phyloP scores from a whole-genome alignment of 2,329 filamentous ascomycete species.

The Karstenula rhodostoma region DNA sequence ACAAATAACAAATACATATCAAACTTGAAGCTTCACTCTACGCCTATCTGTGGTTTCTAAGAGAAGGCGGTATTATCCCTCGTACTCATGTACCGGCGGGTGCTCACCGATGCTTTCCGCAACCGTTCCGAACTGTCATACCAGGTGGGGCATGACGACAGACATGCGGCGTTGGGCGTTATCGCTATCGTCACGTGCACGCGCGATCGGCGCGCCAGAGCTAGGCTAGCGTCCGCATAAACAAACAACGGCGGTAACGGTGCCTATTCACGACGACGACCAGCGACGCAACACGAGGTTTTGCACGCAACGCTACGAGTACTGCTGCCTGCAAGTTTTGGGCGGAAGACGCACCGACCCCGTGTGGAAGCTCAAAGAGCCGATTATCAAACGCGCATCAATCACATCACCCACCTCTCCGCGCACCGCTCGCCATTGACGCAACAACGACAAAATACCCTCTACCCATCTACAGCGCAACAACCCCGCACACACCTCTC shows the following conservation, averaged over 20 bases:
- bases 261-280: neutral
- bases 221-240: conserved; percentile 24
- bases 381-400: too few relatives aligned
- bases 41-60: too few relatives aligned
- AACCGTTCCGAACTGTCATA: neutral
- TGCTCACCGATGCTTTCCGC: conserved; percentile 3
- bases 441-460: too few relatives aligned
- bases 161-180: neutral
- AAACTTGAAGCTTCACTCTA: too few relatives aligned
- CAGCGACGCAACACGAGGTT: conserved; percentile 14
- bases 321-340: too few relatives aligned
- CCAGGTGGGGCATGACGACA: neutral
- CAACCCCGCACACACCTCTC: conserved; percentile 3
- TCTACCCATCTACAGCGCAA: too few relatives aligned
- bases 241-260: conserved; percentile 9
- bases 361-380: too few relatives aligned
- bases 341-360: too few relatives aligned
- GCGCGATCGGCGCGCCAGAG: conserved; percentile 11
- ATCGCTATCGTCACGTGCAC: conserved; percentile 18
- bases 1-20: neutral
- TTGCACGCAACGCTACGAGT: conserved; percentile 14
- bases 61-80: neutral
- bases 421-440: too few relatives aligned
- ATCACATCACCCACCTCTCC: too few relatives aligned
- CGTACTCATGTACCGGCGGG: neutral